Percentiles rank a stretch among this genome's conserved stretches.
Conservation (phyloP, 441 rosid species). For the Pelargonium australe region DNA sequence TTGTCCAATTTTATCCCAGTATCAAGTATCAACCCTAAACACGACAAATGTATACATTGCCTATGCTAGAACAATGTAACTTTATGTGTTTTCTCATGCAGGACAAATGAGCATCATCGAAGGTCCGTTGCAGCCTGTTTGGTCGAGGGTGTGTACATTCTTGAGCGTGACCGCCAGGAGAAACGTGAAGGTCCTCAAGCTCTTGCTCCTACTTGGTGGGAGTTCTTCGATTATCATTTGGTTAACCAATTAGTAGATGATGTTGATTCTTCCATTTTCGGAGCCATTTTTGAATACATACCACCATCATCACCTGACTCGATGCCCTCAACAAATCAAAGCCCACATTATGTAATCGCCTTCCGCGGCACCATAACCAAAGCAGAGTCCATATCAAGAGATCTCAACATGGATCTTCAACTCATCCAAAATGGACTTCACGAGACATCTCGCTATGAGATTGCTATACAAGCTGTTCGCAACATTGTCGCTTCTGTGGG, state of each 20-base stretch:
- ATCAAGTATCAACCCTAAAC: too few relatives aligned
- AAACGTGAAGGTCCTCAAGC: conserved; percentile 31
- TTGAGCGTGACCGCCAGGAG: conserved; percentile 47
- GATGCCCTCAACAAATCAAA: conserved; percentile 16
- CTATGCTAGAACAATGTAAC: too few relatives aligned
- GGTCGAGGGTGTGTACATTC: conserved; percentile 41
- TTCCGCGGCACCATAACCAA: conserved; percentile 42
- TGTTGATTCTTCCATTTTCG: conserved; percentile 41
- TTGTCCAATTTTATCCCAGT: too few relatives aligned
- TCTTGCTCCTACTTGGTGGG: conserved; percentile 48
- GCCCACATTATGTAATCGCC: conserved; percentile 37
- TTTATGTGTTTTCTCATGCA: conserved; percentile 6
- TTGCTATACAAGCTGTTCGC: conserved; percentile 31
- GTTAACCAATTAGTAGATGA: conserved; percentile 31
- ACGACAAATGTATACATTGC: too few relatives aligned
- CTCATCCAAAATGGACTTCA: conserved; percentile 29
- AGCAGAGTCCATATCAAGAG: conserved; percentile 26
- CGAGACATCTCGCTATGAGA: conserved; percentile 33
- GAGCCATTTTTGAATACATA: conserved; percentile 36
- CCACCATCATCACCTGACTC: conserved; percentile 3
- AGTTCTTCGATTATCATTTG: conserved; percentile 41
- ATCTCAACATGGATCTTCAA: conserved; percentile 30
- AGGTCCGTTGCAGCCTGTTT: conserved; percentile 43
- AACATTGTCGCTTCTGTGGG: conserved; percentile 24
- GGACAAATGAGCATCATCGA: conserved; percentile 37